Evolutionary conservation across 805 yeast species (phyloP), one percentile per base, ranked within the genome.

Genomic region (Starmerella powellii): DNA sequence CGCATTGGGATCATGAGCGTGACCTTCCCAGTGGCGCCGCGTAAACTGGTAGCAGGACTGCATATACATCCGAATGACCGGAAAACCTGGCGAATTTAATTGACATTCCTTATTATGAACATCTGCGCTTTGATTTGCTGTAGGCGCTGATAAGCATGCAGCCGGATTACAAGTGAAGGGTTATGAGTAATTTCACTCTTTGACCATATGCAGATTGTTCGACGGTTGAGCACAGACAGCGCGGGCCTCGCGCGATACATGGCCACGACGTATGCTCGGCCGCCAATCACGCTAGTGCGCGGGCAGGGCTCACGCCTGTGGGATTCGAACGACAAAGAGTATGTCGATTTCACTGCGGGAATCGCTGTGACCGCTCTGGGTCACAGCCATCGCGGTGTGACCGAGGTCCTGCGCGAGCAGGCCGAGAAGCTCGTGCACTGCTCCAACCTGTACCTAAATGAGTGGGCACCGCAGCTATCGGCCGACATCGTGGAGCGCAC

Each of bases 311-410:
- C 86, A n/a, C 67, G 68, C 41, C 59, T 91, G 41, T 86, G 78
- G 68, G 98, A 91, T 60, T 62, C 80, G 37, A 85, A 83, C 53
- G 80, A 80, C 46, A 60, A 61, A 37, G 71, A 79, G 58, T 91
- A 79, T 56, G 70, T 91, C 38, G 98, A 91, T 59, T 88, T 91
- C 63, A 78, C 88, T 1, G 86, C 96, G 2, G 98, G 98, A 40
- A 88, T 91, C 52, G 97, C 98, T 1, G 98, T 91, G 13, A 88
- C 95, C n/a, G 79, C 83, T 1, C 66, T 91, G 49, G 98, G 98
- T 2, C 97, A 91, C 58, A 67, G 86, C 20, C 72, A 91, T 53
- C 75, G 77, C 3, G 79, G 76, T 48, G 71, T 91, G 29, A 72
- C 94, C 6, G 65, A 79, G 41, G 73, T 91, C 46, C 59, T 86